Percentiles rank a stretch among this genome's conserved stretches.
Evolutionary conservation across 2,329 filamentous ascomycete species (phyloP).

Genomic region (Oidium heveae): DNA sequence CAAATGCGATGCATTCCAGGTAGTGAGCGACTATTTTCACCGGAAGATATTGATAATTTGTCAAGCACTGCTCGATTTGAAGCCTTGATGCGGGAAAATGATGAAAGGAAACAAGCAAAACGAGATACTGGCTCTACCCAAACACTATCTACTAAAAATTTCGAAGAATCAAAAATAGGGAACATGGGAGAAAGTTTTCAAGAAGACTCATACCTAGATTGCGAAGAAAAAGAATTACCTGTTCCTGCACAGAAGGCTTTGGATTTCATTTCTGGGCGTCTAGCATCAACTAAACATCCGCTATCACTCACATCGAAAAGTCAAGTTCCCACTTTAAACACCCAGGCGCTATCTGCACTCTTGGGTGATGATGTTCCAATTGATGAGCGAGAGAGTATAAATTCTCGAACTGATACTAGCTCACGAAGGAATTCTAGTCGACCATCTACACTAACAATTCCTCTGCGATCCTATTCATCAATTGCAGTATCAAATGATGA

Average conservation of each 20-base stretch:
- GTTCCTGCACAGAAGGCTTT: conserved; percentile 13
- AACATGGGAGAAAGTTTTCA: conserved; percentile 15
- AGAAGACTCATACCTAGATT: conserved; percentile 14
- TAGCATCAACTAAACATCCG: conserved; percentile 5
- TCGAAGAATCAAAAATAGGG: conserved; percentile 13
- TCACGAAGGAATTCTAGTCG: conserved; percentile 6
- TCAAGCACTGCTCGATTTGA: conserved; percentile 40
- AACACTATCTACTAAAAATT: conserved; percentile 7
- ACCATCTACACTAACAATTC: conserved; percentile 10
- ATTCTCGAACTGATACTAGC: conserved; percentile 5
- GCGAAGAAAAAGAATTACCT: conserved; percentile 8
- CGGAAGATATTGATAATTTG: conserved; percentile 31
- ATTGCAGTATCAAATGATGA: conserved; percentile 5
- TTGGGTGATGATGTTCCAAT: conserved; percentile 2
- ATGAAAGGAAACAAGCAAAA: conserved; percentile 19
- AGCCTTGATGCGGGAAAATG: conserved; percentile 35
- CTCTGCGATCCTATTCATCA: conserved; percentile 10
- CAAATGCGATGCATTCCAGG: conserved; percentile 37
- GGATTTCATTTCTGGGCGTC: conserved; percentile 14
- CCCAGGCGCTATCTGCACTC: conserved; percentile 12
- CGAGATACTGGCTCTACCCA: conserved; percentile 1
- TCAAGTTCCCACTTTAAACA: conserved; percentile 10
- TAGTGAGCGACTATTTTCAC: conserved; percentile 21
- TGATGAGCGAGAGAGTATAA: background rate
- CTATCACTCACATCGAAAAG: conserved; percentile 7